Base-by-base conservation (phyloP, 208 protist species). In the Trypanosoma avium region DNA sequence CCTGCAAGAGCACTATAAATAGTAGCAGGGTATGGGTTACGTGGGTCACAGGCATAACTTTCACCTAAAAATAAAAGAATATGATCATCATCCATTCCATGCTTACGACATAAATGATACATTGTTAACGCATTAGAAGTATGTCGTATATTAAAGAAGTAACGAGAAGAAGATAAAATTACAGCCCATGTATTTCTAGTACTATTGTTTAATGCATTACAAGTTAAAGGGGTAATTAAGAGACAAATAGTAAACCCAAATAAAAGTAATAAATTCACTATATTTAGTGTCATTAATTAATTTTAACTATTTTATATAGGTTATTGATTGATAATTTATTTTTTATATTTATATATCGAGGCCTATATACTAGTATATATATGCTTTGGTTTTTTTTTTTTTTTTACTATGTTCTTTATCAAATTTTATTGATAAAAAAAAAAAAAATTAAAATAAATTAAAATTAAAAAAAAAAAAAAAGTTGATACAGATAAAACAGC, bases 141-240 rank as follows among this genome's bases (percentile, higher is more conserved):
- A 68, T 99, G 98, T 19, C 98, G 83, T 70, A 99, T 99, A 81
- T 99, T 99, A 84, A 98, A 98, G 83, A 97, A 98, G 67, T 97
- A 99, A 9, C 97, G 80, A 2, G 95, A 98, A 4, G 97, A 97
- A 22, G 81, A 85, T 8, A 99, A 93, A 38, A 98, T 83, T 13
- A 99, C 92, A 5, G 93, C 97, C 96, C 97, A 99, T 48, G 95
- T 94, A 60, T 96, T 97, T 32, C 32, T 63, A 2, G 12, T 27
- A 9, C 21, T 26, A 9, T 38, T 70, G 36, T 10, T 9, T 9
- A 26, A 33, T 17, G 52, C 38, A 17, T 22, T 21, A 43, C 42
- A 56, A 9, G n/a, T 47, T 27, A 9, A 40, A 30, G 32, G n/a
- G 15, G 38, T 52, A 38, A 33, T 26, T 5, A 75, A 43, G 32